A percentile compares a stretch with the other conserved stretches of the same genome.
Conservation (phyloP, 768 basidiomycete species). For the Saitozyma podzolica region DNA sequence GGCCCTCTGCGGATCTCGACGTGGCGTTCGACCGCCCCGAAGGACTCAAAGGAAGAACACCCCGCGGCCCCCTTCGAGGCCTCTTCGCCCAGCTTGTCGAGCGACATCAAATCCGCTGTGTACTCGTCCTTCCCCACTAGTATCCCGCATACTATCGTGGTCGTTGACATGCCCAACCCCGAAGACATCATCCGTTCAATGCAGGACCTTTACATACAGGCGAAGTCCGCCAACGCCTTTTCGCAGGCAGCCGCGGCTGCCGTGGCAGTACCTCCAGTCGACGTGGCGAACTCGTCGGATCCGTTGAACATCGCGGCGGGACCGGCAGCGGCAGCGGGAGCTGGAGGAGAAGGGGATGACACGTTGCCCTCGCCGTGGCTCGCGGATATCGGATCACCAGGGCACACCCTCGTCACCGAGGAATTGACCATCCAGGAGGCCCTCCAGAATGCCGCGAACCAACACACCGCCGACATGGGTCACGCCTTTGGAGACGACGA, state of each 20-base stretch:
- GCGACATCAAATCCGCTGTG: background rate
- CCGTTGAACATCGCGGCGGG: background rate
- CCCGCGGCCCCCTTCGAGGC: background rate
- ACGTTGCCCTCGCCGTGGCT: too few relatives aligned
- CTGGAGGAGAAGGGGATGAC: too few relatives aligned
- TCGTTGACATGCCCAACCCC: slow-evolving; percentile 80
- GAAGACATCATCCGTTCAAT: slow-evolving; percentile 74
- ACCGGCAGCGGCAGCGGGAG: too few relatives aligned
- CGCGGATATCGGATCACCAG: too few relatives aligned
- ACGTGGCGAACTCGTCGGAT: slow-evolving; percentile 2
- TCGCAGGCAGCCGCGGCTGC: too few relatives aligned
- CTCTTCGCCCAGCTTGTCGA: background rate
- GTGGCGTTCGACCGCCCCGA: slow-evolving; percentile 13
- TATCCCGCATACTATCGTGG: slow-evolving; percentile 68
- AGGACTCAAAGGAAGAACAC: background rate
- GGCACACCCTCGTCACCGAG: too few relatives aligned
- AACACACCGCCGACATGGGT: background rate
- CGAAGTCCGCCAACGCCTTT: background rate
- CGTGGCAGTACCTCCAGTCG: background rate
- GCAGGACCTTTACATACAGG: slow-evolving; percentile 61
- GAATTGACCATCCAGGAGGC: slow-evolving; percentile 14
- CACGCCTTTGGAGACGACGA: too few relatives aligned
- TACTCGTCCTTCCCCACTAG: slow-evolving; percentile 25
- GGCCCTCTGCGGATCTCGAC: slow-evolving; percentile 70
- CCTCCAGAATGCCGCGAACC: slow-evolving; percentile 4